These are phyloP conservation scores for Clonostachys rosea DNA, from an alignment of 2,329 filamentous ascomycete genomes.

Conservation along the genomic window DNA sequence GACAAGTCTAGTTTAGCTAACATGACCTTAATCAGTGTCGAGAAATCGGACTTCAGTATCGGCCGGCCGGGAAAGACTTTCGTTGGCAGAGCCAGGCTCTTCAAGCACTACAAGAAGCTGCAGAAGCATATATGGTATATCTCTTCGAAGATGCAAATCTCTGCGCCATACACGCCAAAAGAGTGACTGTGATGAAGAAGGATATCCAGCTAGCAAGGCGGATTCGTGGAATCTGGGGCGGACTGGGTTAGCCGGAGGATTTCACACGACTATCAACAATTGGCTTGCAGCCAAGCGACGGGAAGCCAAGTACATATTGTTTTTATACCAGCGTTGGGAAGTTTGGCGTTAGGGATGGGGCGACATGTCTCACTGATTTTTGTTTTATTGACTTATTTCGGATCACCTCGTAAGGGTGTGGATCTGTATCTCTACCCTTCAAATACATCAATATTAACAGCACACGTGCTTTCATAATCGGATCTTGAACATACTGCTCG, in stretches of 20 bases:
- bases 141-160: slow-evolving; percentile 83
- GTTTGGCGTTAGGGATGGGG: not conserved
- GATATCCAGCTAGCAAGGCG: slow-evolving; percentile 89
- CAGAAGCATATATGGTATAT: slow-evolving; percentile 94
- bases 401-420: too few relatives aligned
- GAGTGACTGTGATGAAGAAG: slow-evolving; percentile 97
- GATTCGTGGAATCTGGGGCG: slow-evolving; percentile 53
- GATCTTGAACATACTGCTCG: too few relatives aligned
- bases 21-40: slow-evolving; percentile 41
- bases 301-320: not conserved
- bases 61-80: slow-evolving; percentile 63
- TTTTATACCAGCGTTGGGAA: not conserved
- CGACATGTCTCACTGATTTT: too few relatives aligned
- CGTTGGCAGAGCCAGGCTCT: slow-evolving; percentile 97
- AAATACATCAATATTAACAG: too few relatives aligned
- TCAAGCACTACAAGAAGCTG: slow-evolving; percentile 85
- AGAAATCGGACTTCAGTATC: slow-evolving; percentile 66
- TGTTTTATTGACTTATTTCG: too few relatives aligned
- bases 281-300: too few relatives aligned
- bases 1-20: not conserved
- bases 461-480: too few relatives aligned
- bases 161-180: slow-evolving; percentile 93
- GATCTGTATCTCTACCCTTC: too few relatives aligned
- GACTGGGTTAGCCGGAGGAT: not conserved
- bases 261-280: too few relatives aligned